phyloP scores from a whole-genome alignment of 352 stramenopile genomes.

The Salisapilia sapeloensis region DNA sequence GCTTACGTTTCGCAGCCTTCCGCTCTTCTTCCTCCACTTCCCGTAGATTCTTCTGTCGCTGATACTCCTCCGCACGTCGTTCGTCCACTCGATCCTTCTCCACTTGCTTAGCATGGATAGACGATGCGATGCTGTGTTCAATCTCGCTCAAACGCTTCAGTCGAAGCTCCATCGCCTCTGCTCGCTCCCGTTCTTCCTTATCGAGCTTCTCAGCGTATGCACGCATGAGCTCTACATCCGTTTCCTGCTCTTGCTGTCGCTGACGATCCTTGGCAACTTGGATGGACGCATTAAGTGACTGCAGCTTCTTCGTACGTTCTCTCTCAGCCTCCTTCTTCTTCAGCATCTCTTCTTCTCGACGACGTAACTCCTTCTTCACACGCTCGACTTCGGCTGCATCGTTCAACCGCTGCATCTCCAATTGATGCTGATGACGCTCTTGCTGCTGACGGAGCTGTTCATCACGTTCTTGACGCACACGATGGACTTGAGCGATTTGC shows the following conservation, averaged over 20 bases:
- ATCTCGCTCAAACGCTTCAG: constrained; percentile 22
- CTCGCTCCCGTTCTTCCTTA: constrained; percentile 35
- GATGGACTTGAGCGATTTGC: constrained; percentile 24
- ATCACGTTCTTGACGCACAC: constrained; percentile 37
- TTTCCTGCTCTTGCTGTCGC: constrained; percentile 22
- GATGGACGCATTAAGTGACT: constrained; percentile 25
- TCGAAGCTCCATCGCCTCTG: constrained; percentile 18
- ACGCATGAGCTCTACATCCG: constrained; percentile 57
- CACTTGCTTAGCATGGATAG: constrained; percentile 25
- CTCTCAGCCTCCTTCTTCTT: constrained; percentile 18
- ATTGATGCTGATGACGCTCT: constrained; percentile 10
- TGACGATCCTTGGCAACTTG: constrained; percentile 16
- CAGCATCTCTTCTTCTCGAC: constrained; percentile 19
- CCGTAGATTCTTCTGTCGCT: constrained; percentile 27
- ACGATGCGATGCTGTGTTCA: constrained; percentile 15
- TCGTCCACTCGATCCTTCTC: constrained; percentile 37
- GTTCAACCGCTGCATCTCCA: constrained; percentile 14
- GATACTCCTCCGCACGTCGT: constrained; percentile 34
- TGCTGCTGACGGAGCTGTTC: constrained; percentile 42
- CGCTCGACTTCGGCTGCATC: constrained; percentile 34
- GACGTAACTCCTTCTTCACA: constrained; percentile 29
- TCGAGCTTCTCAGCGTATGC: constrained; percentile 36
- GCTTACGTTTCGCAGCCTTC: constrained; percentile 7
- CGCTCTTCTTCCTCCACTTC: constrained; percentile 15
- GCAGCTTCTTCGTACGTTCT: constrained; percentile 26